A percentile compares a stretch with the other conserved stretches of the same genome.
Evolutionary conservation across 2,329 filamentous ascomycete species (phyloP).

Genomic region (Orbilia oligospora): DNA sequence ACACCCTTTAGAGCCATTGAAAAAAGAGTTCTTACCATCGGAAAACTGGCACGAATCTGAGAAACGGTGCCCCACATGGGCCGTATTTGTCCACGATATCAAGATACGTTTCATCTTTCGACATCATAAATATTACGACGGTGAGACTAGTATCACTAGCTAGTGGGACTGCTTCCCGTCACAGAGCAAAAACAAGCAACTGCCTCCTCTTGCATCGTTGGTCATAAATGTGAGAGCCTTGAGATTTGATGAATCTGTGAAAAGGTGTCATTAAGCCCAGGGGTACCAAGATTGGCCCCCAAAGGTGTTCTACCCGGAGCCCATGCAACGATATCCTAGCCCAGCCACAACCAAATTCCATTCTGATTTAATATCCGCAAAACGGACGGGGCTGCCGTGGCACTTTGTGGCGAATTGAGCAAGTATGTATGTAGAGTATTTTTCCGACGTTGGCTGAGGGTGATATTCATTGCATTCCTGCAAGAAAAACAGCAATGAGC

Average conservation of each 20-base stretch:
- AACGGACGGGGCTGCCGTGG: slow-evolving; percentile 44
- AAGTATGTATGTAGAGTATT: neutral
- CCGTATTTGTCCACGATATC: slow-evolving; percentile 42
- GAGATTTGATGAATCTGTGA: slow-evolving; percentile 29
- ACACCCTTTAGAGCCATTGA: neutral
- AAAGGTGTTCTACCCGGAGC: slow-evolving; percentile 20
- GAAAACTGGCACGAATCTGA: slow-evolving; percentile 27
- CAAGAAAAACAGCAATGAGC: neutral
- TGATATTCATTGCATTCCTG: slow-evolving; percentile 48
- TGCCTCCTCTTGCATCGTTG: slow-evolving; percentile 46
- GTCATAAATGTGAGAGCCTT: slow-evolving; percentile 37
- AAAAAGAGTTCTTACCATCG: slow-evolving; percentile 52
- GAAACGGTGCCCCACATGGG: slow-evolving; percentile 22
- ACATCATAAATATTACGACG: slow-evolving; percentile 19
- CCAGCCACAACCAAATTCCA: slow-evolving; percentile 45
- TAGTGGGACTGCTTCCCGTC: slow-evolving; percentile 43
- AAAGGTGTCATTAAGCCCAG: slow-evolving; percentile 32
- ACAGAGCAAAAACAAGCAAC: slow-evolving; percentile 55
- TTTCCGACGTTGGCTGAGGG: slow-evolving; percentile 8
- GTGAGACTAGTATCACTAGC: slow-evolving; percentile 18
- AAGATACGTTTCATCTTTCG: slow-evolving; percentile 40
- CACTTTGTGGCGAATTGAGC: slow-evolving; percentile 16
- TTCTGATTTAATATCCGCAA: slow-evolving; percentile 15
- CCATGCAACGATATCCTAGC: neutral
- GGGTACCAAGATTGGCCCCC: slow-evolving; percentile 12